Conservation (phyloP, 2,329 filamentous ascomycete genomes). For the Helotiales sp. region DNA sequence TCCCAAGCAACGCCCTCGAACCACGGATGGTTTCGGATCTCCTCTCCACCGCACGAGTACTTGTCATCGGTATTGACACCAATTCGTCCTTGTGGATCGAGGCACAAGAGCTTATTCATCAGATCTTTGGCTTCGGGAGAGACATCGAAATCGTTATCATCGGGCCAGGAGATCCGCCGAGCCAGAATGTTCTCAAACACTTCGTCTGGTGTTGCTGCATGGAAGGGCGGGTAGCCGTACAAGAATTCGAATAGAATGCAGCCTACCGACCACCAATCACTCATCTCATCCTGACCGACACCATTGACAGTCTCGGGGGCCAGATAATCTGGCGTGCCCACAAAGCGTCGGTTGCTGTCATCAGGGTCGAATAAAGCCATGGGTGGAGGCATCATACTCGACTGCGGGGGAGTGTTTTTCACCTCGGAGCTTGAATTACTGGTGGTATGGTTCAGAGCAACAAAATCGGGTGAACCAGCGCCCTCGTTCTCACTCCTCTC, state of each 20-base stretch:
- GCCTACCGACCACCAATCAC: constrained; percentile 99
- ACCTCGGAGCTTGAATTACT: constrained; percentile 43
- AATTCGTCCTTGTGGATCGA: constrained; percentile 77
- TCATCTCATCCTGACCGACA: constrained; percentile 93
- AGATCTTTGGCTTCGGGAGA: constrained; percentile 90
- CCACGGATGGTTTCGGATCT: constrained; percentile 89
- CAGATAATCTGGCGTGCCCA: constrained; percentile 95
- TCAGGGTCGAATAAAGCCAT: constrained; percentile 96
- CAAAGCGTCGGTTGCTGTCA: constrained; percentile 88
- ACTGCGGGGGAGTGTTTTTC: constrained; percentile 61
- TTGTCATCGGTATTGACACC: constrained; percentile 85
- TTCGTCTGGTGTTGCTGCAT: constrained; percentile 83
- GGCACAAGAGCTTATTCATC: constrained; percentile 87
- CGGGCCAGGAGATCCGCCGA: constrained; percentile 89
- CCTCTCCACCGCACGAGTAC: constrained; percentile 79
- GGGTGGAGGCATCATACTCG: constrained; percentile 80
- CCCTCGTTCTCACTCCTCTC: constrained; percentile 72
- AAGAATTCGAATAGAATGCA: constrained; percentile 97
- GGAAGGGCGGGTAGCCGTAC: constrained; percentile 91
- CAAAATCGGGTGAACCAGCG: constrained; percentile 75
- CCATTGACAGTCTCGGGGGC: constrained; percentile 97
- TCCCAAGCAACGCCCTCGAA: constrained; percentile 88
- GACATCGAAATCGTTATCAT: constrained; percentile 74
- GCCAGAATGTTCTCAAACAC: constrained; percentile 97
- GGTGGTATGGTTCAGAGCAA: constrained; percentile 56